Conservation (phyloP, 2,329 filamentous ascomycete genomes). For the Diaporthe longicolla region DNA sequence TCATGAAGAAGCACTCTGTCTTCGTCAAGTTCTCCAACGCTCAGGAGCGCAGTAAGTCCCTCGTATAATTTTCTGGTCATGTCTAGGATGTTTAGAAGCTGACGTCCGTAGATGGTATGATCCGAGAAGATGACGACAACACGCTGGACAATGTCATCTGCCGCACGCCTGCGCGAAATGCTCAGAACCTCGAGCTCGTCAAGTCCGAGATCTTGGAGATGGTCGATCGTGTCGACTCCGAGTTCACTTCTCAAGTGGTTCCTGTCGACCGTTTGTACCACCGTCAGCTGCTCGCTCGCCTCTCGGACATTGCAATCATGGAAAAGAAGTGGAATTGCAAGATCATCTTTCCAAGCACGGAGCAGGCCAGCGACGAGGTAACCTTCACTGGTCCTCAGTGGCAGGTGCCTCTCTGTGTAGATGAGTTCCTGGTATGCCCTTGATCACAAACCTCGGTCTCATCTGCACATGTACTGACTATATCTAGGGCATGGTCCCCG, state of each 20-base stretch:
- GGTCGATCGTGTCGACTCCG: constrained; percentile 98
- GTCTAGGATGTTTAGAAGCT: constrained; percentile 43
- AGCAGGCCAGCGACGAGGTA: constrained; percentile 96
- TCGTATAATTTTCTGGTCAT: not conserved
- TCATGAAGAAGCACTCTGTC: constrained; percentile 99
- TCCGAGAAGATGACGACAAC: constrained; percentile 96
- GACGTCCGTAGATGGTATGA: constrained; percentile 73
- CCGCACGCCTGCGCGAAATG: constrained; percentile 95
- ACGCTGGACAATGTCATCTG: constrained; percentile 99
- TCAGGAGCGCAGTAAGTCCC: constrained; percentile 84
- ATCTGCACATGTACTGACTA: constrained; percentile 50
- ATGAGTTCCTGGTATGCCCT: constrained; percentile 85
- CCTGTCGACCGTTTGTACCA: constrained; percentile 96
- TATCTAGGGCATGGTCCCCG: constrained; percentile 90
- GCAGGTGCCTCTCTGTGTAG: constrained; percentile 96
- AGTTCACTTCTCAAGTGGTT: constrained; percentile 95
- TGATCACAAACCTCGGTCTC: not conserved
- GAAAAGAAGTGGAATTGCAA: constrained; percentile 99
- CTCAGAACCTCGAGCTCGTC: constrained; percentile 94
- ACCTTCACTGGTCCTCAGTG: constrained; percentile 97
- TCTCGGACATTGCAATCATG: constrained; percentile 90
- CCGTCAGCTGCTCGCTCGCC: constrained; percentile 89
- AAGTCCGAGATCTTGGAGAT: constrained; percentile 99
- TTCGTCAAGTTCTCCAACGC: constrained; percentile 99
- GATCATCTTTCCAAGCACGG: constrained; percentile 97